Base-by-base conservation (phyloP, 768 basidiomycete genomes). In the Mycena maculata region DNA sequence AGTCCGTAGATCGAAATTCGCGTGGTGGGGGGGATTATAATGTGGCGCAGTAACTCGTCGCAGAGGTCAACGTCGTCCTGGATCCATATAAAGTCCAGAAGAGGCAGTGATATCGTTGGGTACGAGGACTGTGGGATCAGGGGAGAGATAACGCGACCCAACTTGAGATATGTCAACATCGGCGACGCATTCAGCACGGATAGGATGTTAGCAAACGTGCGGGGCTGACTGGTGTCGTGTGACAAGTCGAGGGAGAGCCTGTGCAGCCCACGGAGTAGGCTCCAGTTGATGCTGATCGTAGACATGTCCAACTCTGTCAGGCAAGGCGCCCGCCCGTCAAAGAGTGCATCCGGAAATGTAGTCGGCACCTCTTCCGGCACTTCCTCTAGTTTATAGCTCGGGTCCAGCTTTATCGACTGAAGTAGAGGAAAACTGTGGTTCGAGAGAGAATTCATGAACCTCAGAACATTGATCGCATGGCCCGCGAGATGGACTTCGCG, bases 241-340 rank as follows among this genome's bases (percentile, higher is more conserved):
- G 7, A 2, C 30, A 1, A 3, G 1, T 18, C 53, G 27, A 55
- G 62, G 2, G 18, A 48, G 4, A 56, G 44, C 2, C 11, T 16
- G 1, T n/a, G 12, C 8, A 57, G 16, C 20, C 31, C 44, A 2
- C 22, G 42, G 3, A 58, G 44, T 3, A 22, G 31, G 5, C 31
- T 47, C 57, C 57, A 56, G 52, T 28, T 25, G 3, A 54, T 3
- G 12, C 2, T 1, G 20, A 55, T 18, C 1, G 27, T 12, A 11
- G 20, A 22, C 44, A 63, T 7, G 0, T n/a, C 33, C 18, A 63
- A 18, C 5, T 2, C 13, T 1, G 23, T 55, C 7, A 63, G 52
- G 9, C 12, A 3, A 3, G 53, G 62, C 23, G 54, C 45, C 3
- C 61, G 28, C 8, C 53, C 44, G 31, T 63, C 62, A 30, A 63